A percentile compares a stretch with the other conserved stretches of the same genome.
Evolutionary conservation across 2,329 filamentous ascomycete species (phyloP).

Genomic region (Cryphonectria carpinicola): DNA sequence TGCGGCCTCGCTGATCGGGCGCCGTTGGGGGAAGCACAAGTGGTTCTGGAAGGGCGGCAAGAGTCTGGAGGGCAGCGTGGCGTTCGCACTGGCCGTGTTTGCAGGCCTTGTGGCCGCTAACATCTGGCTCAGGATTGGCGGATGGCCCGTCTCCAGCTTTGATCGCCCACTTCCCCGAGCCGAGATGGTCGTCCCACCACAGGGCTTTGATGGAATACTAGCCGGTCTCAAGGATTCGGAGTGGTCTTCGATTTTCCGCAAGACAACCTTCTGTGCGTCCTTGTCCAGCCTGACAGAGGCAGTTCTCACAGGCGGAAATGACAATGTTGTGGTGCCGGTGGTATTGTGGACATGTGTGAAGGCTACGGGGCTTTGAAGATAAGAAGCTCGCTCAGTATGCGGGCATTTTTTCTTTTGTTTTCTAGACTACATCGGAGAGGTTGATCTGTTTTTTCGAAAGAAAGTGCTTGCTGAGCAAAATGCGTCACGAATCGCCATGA

Average conservation of each 20-base stretch:
- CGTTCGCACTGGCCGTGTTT: constrained; percentile 82
- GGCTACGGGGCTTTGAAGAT: constrained; percentile 46
- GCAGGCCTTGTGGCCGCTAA: constrained; percentile 71
- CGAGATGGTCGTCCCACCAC: background rate
- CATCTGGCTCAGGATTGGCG: constrained; percentile 75
- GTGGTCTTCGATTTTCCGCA: constrained; percentile 65
- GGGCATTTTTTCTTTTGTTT: background rate
- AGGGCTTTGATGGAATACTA: constrained; percentile 11
- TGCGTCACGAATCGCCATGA: constrained; percentile 14
- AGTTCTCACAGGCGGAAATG: constrained; percentile 93
- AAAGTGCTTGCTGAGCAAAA: background rate
- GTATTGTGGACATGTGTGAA: constrained; percentile 91
- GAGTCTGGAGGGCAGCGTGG: constrained; percentile 83
- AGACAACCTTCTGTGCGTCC: constrained; percentile 72
- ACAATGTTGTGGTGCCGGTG: constrained; percentile 96
- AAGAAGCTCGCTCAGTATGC: background rate
- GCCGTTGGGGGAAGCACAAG: constrained; percentile 83
- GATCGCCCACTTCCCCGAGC: constrained; percentile 40
- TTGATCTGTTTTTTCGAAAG: background rate
- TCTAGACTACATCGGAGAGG: too few relatives aligned
- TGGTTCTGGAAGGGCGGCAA: constrained; percentile 98
- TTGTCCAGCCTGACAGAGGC: constrained; percentile 92
- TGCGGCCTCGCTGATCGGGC: constrained; percentile 85
- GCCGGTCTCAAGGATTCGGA: constrained; percentile 34
- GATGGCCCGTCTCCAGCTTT: constrained; percentile 73